Evolutionary conservation across 768 basidiomycete genomes (phyloP).

Genomic region (Obba rivulosa): DNA sequence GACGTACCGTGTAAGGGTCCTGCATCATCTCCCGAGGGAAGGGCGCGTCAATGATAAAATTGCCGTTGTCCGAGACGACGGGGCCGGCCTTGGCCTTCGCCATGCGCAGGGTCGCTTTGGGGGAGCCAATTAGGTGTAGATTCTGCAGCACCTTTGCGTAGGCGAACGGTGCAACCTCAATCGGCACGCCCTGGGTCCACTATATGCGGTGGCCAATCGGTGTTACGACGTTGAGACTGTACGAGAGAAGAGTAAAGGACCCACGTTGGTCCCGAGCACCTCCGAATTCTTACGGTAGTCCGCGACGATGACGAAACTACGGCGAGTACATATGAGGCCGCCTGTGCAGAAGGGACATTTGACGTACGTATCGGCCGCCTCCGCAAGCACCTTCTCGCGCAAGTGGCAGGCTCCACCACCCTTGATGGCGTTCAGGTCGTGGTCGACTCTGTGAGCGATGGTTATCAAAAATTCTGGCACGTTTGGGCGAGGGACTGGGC

Average conservation of each 20-base stretch:
- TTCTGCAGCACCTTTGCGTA: slow-evolving; percentile 83
- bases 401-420: slow-evolving; percentile 96
- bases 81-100: slow-evolving; percentile 92
- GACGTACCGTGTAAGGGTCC: slow-evolving; percentile 55
- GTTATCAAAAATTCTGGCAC: neutral
- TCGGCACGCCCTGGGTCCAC: slow-evolving; percentile 87
- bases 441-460: slow-evolving; percentile 64
- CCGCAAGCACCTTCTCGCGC: slow-evolving; percentile 95
- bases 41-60: slow-evolving; percentile 96
- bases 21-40: slow-evolving; percentile 67
- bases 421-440: slow-evolving; percentile 87
- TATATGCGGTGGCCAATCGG: slow-evolving; percentile 24
- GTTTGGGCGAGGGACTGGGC: slow-evolving; percentile 19
- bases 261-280: slow-evolving; percentile 74
- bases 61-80: slow-evolving; percentile 94
- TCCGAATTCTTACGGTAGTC: slow-evolving; percentile 93
- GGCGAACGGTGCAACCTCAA: slow-evolving; percentile 96
- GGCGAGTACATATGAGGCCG: neutral
- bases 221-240: neutral
- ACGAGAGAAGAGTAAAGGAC: slow-evolving; percentile 26
- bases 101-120: slow-evolving; percentile 83
- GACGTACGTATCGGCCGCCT: slow-evolving; percentile 81
- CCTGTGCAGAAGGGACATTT: neutral
- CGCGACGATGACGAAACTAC: slow-evolving; percentile 84
- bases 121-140: slow-evolving; percentile 57